Base-by-base conservation (phyloP, 768 basidiomycete genomes). In the Gymnopilus dilepis region DNA sequence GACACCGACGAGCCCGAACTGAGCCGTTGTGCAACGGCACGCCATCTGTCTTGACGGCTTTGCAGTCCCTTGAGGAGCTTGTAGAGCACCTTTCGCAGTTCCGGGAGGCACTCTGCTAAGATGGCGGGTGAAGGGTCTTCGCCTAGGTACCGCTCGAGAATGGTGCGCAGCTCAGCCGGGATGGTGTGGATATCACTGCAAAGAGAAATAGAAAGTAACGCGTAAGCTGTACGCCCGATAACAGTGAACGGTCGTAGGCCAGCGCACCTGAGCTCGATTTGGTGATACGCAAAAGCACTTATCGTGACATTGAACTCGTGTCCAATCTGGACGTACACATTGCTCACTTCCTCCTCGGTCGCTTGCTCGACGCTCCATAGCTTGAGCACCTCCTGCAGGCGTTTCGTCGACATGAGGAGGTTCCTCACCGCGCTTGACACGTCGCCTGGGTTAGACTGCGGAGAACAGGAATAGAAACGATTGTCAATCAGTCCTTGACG, bases 321-420 rank as follows among this genome's bases (percentile, higher is more conserved):
- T 43, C 94, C 95, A 15, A 97, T 84, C 67, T 87, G 84, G 56
- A 99, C 92, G 73, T 95, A 99, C 56, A 92, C 84, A 73, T 97
- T 88, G 80, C 91, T 94, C 69, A 99, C 94, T 69, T 93, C 80
- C 13, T 75, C 77, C 56, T 94, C 90, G 1, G 82, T 75, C 1
- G 86, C 86, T 45, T 83, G 77, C 3, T 81, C 78, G 1, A 75
- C 63, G 51, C 87, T 84, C 94, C 95, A 96, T 61, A 82, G 82
- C 26, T 77, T 80, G 47, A 96, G 82, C 1, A 83, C 75, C 15
- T 91, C 86, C 67, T 96, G 88, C 17, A 99, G 85, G 58, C 85
- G 82, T 67, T 90, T 91, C n/a, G 94, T 96, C 43, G 92, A 87
- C 3, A 88, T 81, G 22, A 98, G 85, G 24, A 98, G 84, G 48